Base-by-base conservation (phyloP, 2,329 filamentous ascomycete genomes). In the Stagonosporopsis vannaccii region DNA sequence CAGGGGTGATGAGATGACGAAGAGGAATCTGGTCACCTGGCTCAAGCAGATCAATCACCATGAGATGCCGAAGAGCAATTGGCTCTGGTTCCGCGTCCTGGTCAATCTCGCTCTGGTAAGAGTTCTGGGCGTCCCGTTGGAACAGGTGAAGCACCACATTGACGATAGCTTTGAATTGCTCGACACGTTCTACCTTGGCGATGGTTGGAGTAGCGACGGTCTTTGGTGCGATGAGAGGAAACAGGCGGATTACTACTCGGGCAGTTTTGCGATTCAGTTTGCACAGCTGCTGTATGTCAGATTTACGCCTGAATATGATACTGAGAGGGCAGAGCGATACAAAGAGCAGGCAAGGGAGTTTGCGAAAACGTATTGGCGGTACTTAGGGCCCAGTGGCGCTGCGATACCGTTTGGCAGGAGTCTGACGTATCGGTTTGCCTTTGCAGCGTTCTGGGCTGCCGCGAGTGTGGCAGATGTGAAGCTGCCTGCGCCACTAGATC, bases 251-350 rank as follows among this genome's bases (percentile, higher is more conserved):
- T 82, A 82, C 60, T 83, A 83, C 52, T 82, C 80, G 1, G 80
- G 80, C 0, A 82, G 80, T 35, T 83, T 82, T 47, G 81, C 81
- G 0, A 80, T 83, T 3, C 81, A 82, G 55, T 82, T 82, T 33
- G 74, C 74, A 2, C 79, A 82, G 53, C 61, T 82, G 2, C 62
- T 82, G 0, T 82, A 78, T 50, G 65, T 76, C 0, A 75, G 71
- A 3, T 77, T 78, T 46, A 78, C 77, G 0, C 51, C 59, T 0
- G 76, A 80, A 8, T 45, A 77, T 3, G 79, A 82, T 35, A 56
- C 62, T 0, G 33, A 60, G n/a, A 65, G 80, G 26, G 69, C 69
- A 1, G 62, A 66, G 15, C 53, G 50, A 13, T 82, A 78, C 62
- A 69, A 64, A 39, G 52, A 72, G 20, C 68, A 71, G 11, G 81